Conservation (phyloP, 345 rosid genomes). For the Eucalyptus marginata region DNA sequence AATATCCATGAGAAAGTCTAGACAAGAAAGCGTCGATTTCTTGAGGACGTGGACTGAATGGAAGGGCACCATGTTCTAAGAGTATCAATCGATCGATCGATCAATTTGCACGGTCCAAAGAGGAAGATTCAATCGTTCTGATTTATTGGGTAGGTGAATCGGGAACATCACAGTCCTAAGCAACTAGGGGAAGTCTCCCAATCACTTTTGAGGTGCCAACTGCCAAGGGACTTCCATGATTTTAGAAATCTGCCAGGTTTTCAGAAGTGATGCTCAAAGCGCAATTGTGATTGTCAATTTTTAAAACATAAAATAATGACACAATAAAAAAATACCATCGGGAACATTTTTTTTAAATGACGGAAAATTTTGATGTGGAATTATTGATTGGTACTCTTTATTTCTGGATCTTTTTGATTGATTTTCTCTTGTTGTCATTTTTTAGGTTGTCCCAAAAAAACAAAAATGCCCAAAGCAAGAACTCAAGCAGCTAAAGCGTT, state of each 20-base stretch:
- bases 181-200: not conserved
- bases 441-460: not conserved
- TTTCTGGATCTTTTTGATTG: not conserved
- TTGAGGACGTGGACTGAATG: not conserved
- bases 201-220: not conserved
- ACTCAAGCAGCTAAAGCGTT: not conserved
- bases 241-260: not conserved
- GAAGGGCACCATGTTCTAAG: not conserved
- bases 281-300: not conserved
- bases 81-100: not conserved
- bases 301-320: not conserved
- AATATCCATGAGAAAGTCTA: not conserved
- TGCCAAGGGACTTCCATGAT: not conserved
- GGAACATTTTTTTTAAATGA: not conserved
- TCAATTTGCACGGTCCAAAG: not conserved
- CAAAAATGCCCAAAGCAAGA: not conserved
- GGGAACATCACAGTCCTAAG: not conserved
- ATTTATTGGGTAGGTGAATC: not conserved
- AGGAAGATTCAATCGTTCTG: not conserved
- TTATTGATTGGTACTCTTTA: not conserved
- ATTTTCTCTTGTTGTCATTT: not conserved
- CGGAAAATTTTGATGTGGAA: not conserved
- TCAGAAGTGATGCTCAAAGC: too few species aligned
- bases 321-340: too few species aligned
- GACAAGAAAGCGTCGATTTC: not conserved